These are phyloP conservation scores for Conticribra weissflogii DNA, from an alignment of 108 stramenopile genomes.

Conservation along the genomic window DNA sequence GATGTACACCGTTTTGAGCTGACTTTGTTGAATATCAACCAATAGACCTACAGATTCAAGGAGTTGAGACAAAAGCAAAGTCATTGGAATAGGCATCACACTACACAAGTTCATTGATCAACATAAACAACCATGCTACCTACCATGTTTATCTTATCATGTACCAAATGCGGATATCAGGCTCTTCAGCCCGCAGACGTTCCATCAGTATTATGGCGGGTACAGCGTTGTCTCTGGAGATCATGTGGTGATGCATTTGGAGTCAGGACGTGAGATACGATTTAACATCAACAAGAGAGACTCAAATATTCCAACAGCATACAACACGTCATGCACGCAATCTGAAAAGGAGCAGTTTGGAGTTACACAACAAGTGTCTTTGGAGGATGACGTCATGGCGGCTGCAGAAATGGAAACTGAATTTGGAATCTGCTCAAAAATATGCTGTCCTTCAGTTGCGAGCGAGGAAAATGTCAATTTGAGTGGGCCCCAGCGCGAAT, in stretches of 20 bases:
- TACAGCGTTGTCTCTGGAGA: background rate
- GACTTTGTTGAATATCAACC: conserved; percentile 15
- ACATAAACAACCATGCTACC: background rate
- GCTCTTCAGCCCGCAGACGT: background rate
- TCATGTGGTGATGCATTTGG: background rate
- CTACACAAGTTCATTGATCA: background rate
- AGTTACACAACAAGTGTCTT: background rate
- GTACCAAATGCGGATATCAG: background rate
- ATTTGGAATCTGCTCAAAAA: background rate
- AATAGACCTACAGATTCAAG: background rate
- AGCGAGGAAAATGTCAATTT: background rate
- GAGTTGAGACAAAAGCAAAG: background rate
- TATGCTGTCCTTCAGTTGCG: background rate
- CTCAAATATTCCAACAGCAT: background rate
- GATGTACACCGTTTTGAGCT: background rate
- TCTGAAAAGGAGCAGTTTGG: too few relatives aligned
- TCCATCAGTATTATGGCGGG: background rate
- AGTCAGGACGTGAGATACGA: background rate
- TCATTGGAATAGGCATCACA: background rate
- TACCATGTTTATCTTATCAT: background rate
- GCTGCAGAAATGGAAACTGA: background rate
- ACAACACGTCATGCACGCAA: too few relatives aligned
- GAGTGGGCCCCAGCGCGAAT: background rate
- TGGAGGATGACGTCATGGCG: too few relatives aligned
- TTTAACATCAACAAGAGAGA: background rate